A percentile compares a stretch with the other conserved stretches of the same genome.
These are phyloP conservation scores for Solanum aculeatissimum DNA, from an alignment of 305 asterid species.

Conservation along the genomic window DNA sequence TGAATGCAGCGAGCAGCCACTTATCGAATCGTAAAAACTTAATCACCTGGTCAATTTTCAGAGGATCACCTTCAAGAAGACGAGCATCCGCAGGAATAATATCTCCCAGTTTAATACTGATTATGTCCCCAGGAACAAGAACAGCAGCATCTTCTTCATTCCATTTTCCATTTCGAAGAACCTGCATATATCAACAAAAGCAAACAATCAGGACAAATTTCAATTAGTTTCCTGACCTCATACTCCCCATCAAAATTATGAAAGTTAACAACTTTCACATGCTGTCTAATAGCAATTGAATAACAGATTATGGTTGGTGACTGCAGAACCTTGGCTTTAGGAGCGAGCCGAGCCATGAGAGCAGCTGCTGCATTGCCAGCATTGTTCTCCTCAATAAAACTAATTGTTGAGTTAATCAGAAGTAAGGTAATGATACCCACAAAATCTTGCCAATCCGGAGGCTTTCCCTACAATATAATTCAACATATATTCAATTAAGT, in stretches of 20 bases:
- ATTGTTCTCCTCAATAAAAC: constrained; percentile 96
- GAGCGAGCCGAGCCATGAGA: constrained; percentile 99
- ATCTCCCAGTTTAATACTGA: constrained; percentile 92
- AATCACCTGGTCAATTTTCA: constrained; percentile 89
- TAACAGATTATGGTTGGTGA: neutral
- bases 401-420: constrained; percentile 86
- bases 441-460: constrained; percentile 99
- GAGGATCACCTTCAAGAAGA: constrained; percentile 86
- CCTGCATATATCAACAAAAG: constrained; percentile 26
- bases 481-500: neutral
- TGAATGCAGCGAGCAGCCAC: neutral
- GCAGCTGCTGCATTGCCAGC: constrained; percentile 99
- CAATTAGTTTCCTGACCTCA: neutral
- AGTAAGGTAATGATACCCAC: constrained; percentile 93
- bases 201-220: neutral
- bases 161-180: constrained; percentile 97
- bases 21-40: constrained; percentile 1
- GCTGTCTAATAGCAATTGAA: neutral
- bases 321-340: constrained; percentile 67
- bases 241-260: neutral
- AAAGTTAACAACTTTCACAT: neutral
- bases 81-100: constrained; percentile 97
- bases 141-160: constrained; percentile 80
- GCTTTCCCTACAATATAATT: constrained; percentile 63
- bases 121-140: constrained; percentile 86